Conservation (phyloP, 2,329 filamentous ascomycete species). For the Mollisia scopiformis region DNA sequence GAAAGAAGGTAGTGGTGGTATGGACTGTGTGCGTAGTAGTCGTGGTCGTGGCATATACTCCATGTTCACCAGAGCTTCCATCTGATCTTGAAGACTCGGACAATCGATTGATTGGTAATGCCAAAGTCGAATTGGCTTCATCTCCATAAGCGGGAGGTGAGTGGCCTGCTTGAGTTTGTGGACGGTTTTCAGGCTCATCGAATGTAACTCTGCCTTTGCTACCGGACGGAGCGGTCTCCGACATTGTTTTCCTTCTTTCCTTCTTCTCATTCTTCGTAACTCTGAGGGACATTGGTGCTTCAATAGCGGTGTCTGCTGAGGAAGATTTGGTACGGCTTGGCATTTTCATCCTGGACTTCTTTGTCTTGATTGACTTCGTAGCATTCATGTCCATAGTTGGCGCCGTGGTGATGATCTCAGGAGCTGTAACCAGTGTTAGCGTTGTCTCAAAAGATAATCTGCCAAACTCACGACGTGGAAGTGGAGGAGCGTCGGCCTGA, state of each 20-base stretch:
- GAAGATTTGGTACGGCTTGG: slow-evolving; percentile 47
- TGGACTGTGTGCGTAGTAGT: slow-evolving; percentile 66
- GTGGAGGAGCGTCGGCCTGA: slow-evolving; percentile 52
- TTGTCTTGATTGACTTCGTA: slow-evolving; percentile 55
- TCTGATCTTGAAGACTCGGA: slow-evolving; percentile 93
- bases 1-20: slow-evolving; percentile 76
- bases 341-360: slow-evolving; percentile 57
- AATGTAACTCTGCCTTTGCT: slow-evolving; percentile 54
- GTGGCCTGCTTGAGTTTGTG: slow-evolving; percentile 45
- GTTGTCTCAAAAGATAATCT: background rate
- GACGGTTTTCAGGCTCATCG: slow-evolving; percentile 61
- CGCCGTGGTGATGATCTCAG: slow-evolving; percentile 87
- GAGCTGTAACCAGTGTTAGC: slow-evolving; percentile 46
- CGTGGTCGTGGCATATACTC: slow-evolving; percentile 58
- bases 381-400: slow-evolving; percentile 69
- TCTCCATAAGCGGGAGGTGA: slow-evolving; percentile 63
- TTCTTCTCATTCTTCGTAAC: slow-evolving; percentile 39
- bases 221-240: slow-evolving; percentile 36
- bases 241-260: slow-evolving; percentile 46
- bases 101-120: slow-evolving; percentile 65
- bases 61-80: slow-evolving; percentile 73
- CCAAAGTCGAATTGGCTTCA: slow-evolving; percentile 62
- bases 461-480: slow-evolving; percentile 57
- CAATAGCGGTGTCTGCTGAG: slow-evolving; percentile 16
- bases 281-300: slow-evolving; percentile 21